Evolutionary conservation across 169 alveolate species (phyloP), one percentile per base, ranked within the genome.

Genomic region (Eimeria brunetti): DNA sequence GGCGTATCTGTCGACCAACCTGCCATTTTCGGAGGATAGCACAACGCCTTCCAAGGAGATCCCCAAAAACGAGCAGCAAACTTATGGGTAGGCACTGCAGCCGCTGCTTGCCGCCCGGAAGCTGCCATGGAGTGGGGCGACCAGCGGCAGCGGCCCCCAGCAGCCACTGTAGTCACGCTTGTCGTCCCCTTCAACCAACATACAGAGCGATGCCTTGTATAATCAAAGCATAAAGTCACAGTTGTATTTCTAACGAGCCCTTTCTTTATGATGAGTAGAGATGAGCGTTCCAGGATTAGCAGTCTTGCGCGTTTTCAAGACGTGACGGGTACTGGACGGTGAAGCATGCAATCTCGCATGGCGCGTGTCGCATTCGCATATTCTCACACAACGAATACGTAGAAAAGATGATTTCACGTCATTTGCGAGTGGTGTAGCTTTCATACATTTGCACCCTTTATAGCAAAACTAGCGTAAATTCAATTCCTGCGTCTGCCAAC

Each of bases 11-110:
- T 27, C 9, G 51, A 60, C 93, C 33, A 24, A 86, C 93, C 93
- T 86, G 93, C 93, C 93, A 86, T 86, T 60, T 60, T 86, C 78
- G 78, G 75, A 51, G 53, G 81, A 75, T 86, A 64, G 93, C 80
- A 60, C 58, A 64, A 86, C 83, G 69, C 93, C 69, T 86, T 86
- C 67, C 49, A 64, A 86, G 69, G 93, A 64, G 93, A 62, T 86
- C 83, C 93, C 81, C 93, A 86, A 64, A 86, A 86, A 86, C 80
- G 58, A 86, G 36, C 93, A 30, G 80, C 93, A 41, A 86, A 62
- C 81, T 86, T 86, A 36, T 86, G 93, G 51, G 44, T 64, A 27
- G 12, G 62, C 62, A 44, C 60, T 24, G 64, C 78, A 64, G 83
- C 83, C 81, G 33, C 83, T 22, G 62, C 24, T 16, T 64, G 83